A percentile compares a stretch with the other conserved stretches of the same genome.
These are phyloP conservation scores for Chaetomium sp. DNA, from an alignment of 2,329 filamentous ascomycete species.

Conservation along the genomic window DNA sequence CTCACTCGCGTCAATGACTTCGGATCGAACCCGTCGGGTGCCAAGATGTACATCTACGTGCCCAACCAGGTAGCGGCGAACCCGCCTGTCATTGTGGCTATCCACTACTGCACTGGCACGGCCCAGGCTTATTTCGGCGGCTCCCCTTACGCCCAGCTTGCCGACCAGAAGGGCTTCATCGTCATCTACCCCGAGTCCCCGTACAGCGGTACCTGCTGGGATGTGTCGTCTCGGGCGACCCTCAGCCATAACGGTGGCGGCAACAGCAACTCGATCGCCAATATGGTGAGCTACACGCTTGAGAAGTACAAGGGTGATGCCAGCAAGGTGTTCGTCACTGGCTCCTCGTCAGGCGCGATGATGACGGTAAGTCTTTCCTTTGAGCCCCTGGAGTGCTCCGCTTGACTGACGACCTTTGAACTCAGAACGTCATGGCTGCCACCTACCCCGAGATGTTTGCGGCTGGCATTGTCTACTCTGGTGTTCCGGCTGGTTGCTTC, in stretches of 20 bases:
- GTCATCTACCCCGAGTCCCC: conserved; percentile 60
- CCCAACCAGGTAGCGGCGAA: conserved; percentile 42
- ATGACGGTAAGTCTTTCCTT: conserved; percentile 45
- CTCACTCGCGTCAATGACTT: conserved; percentile 46
- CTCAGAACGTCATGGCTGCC: conserved; percentile 48
- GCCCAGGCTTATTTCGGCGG: conserved; percentile 51
- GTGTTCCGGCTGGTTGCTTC: conserved; percentile 50
- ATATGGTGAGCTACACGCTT: conserved; percentile 61
- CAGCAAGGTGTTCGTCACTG: conserved; percentile 56
- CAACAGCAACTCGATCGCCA: conserved; percentile 58
- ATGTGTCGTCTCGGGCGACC: conserved; percentile 54
- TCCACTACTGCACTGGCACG: conserved; percentile 58
- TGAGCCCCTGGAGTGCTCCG: too few relatives aligned
- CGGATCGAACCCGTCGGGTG: conserved; percentile 45
- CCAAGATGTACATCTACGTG: conserved; percentile 50
- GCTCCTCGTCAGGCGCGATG: conserved; percentile 53
- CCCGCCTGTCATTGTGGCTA: conserved; percentile 53
- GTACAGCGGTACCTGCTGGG: conserved; percentile 58
- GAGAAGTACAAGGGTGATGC: conserved; percentile 54
- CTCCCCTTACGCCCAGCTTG: conserved; percentile 51
- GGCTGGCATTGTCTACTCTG: conserved; percentile 48
- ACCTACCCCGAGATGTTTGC: conserved; percentile 52
- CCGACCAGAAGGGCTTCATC: conserved; percentile 48
- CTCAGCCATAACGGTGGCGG: conserved; percentile 60
- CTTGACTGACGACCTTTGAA: neutral